phyloP scores from a whole-genome alignment of 345 rosid species.

The Rhizophora apiculata region DNA sequence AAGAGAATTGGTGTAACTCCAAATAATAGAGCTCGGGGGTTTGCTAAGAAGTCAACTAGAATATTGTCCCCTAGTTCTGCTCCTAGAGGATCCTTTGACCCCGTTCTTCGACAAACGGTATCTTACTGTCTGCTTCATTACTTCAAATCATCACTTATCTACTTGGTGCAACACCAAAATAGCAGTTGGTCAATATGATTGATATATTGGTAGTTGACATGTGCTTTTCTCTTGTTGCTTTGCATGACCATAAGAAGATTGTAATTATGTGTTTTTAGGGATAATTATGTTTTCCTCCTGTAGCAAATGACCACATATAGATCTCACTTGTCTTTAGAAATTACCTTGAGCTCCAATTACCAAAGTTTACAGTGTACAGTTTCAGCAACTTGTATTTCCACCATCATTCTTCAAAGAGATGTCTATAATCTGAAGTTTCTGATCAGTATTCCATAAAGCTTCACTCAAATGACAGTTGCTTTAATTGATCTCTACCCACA shows the following conservation, averaged over 20 bases:
- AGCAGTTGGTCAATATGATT: not conserved
- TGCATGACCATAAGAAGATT: not conserved
- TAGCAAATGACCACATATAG: not conserved
- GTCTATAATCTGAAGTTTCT: not conserved
- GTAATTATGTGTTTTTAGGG: not conserved
- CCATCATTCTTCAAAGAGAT: not conserved
- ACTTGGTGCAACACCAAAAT: not conserved
- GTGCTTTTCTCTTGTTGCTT: not conserved
- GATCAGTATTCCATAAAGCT: not conserved
- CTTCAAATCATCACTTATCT: too few relatives aligned
- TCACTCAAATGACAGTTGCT: too few relatives aligned
- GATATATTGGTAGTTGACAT: not conserved
- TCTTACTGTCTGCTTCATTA: conserved; percentile 13
- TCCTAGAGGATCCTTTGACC: conserved; percentile 75
- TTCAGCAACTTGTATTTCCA: not conserved
- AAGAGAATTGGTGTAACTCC: conserved; percentile 53
- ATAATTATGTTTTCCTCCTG: not conserved
- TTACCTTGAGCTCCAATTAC: not conserved
- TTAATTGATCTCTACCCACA: too few relatives aligned
- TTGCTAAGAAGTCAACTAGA: conserved; percentile 56
- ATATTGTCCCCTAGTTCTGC: conserved; percentile 67
- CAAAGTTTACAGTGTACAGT: not conserved
- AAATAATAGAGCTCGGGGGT: conserved; percentile 56
- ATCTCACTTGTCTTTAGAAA: not conserved
- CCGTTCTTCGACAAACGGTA: conserved; percentile 85